Base-by-base conservation (phyloP, 2,329 filamentous ascomycete species). In the Monilinia polystroma region DNA sequence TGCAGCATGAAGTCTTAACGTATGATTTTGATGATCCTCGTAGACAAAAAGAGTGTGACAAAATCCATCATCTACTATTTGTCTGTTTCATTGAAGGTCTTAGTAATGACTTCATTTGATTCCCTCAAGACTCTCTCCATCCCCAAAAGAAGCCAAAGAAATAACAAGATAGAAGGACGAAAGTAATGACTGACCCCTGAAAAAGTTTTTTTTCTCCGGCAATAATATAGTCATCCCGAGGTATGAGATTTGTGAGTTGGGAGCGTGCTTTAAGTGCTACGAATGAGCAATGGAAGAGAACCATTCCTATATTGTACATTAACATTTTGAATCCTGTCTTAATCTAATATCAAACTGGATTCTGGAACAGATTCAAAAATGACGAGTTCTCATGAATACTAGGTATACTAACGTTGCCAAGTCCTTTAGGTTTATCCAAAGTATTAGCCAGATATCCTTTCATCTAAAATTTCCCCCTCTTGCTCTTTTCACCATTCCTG, bases 241-340 rank as follows among this genome's bases (percentile, higher is more conserved):
- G 75, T 23, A 86, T 72, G 12, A 77, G 75, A 10, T 81, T 59
- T 0, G 82, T 84, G 54, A 81, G 73, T 16, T 73, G 74, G 68
- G 82, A 85, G 1, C 81, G 79, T 18, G 80, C 79, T 72, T 87
- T 88, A 64, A 88, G 79, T 1, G 82, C 81, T 20, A 86, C 76
- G 70, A 88, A 87, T 0, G 82, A 81, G 70, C 81, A 84, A 71
- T 87, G 83, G 69, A 87, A 84, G 0, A 88, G 78, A 2, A 86
- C 82, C 76, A 88, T 80, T 74, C 87, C 86, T 87, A 41, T 26
- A 23, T 16, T 54, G 6, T 26, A 18, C 52, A n/a, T 23, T 10
- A 16, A 5, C 8, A 38, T 18, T 8, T 64, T 47, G 35, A 64
- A 20, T 56, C 6, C 14, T n/a, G n/a, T 4, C 3, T 20, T 8